Percentiles rank a stretch among this genome's conserved stretches.
phyloP scores from a whole-genome alignment of 2,329 filamentous ascomycete genomes.

The Westerdykella aurantiaca region DNA sequence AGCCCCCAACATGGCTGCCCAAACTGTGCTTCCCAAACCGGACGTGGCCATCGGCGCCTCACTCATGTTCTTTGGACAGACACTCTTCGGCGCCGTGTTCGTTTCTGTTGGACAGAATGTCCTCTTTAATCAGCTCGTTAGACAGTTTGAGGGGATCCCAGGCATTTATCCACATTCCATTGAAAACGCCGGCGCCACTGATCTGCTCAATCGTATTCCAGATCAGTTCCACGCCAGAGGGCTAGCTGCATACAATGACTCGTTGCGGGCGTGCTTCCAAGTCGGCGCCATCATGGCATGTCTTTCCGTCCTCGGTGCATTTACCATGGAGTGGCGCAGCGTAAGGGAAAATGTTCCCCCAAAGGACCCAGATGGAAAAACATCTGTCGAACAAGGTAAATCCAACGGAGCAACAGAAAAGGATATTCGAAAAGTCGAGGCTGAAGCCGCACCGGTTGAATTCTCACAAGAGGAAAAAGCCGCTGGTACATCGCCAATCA shows the following conservation, averaged over 20 bases:
- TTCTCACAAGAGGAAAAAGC: too few species aligned
- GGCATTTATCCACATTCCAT: slow-evolving; percentile 33
- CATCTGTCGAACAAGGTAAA: not conserved
- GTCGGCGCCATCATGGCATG: slow-evolving; percentile 39
- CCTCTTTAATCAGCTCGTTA: slow-evolving; percentile 55
- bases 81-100: slow-evolving; percentile 45
- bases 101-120: slow-evolving; percentile 47
- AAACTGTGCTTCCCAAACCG: slow-evolving; percentile 38
- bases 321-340: slow-evolving; percentile 55
- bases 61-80: slow-evolving; percentile 45
- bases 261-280: slow-evolving; percentile 51
- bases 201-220: slow-evolving; percentile 49
- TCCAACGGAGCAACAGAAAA: not conserved
- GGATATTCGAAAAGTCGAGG: not conserved
- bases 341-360: slow-evolving; percentile 29
- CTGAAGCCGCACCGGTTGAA: too few species aligned
- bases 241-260: slow-evolving; percentile 54
- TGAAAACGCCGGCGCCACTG: slow-evolving; percentile 46
- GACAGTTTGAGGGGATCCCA: slow-evolving; percentile 39
- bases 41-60: slow-evolving; percentile 46
- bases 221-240: slow-evolving; percentile 46
- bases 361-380: not conserved
- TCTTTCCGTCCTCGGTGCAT: slow-evolving; percentile 44
- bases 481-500: too few species aligned
- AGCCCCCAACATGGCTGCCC: slow-evolving; percentile 43